Conservation (phyloP, 768 basidiomycete genomes). For the Rhodosporidiobolus sp. region DNA sequence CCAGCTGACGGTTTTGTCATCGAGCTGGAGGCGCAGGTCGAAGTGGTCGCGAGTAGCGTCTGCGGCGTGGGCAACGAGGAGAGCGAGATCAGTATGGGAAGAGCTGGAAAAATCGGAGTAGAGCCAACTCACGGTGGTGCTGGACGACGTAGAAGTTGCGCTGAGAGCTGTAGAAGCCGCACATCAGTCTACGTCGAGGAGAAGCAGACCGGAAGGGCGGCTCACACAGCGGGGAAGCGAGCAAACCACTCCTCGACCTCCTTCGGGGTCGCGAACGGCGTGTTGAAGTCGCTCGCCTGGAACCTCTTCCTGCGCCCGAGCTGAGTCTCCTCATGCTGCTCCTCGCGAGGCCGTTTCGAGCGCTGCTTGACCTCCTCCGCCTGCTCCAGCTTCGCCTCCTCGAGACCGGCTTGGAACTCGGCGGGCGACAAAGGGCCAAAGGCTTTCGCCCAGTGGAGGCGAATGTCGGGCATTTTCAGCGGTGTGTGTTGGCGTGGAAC, state of each 20-base stretch:
- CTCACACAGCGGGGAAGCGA: neutral
- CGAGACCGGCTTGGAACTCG: neutral
- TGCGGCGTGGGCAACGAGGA: neutral
- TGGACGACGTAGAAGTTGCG: slow-evolving; percentile 36
- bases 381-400: neutral
- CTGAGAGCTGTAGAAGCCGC: slow-evolving; percentile 1
- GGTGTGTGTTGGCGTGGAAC: neutral
- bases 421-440: neutral
- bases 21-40: slow-evolving; percentile 35
- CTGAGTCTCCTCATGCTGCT: neutral
- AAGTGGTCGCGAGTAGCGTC: slow-evolving; percentile 26
- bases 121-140: slow-evolving; percentile 8
- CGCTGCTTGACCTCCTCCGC: too few species aligned
- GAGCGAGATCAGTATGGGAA: neutral
- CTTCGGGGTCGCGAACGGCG: neutral
- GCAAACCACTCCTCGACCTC: neutral
- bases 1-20: slow-evolving; percentile 12
- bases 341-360: too few species aligned
- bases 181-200: neutral
- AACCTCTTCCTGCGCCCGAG: neutral
- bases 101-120: neutral
- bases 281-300: neutral
- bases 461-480: neutral
- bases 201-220: too few species aligned
- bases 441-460: neutral